These are phyloP conservation scores for Glycine tomentella DNA, from an alignment of 306 rosid genomes.

Conservation along the genomic window DNA sequence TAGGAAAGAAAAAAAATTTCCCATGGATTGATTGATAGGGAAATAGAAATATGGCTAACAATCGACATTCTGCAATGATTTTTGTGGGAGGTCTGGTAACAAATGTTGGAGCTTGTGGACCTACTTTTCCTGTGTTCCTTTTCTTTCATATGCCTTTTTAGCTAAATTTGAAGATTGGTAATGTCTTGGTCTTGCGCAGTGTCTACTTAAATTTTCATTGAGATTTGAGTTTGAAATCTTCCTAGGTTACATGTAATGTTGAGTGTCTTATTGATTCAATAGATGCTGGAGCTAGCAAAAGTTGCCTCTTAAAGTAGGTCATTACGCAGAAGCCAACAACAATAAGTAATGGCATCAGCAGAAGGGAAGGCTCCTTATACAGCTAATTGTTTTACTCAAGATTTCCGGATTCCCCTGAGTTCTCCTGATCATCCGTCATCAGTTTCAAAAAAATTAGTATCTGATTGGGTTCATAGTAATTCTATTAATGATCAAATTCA, in stretches of 20 bases:
- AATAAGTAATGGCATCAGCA: constrained; percentile 45
- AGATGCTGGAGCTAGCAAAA: constrained; percentile 14
- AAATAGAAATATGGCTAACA: background rate
- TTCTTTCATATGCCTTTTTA: background rate
- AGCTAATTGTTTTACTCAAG: constrained; percentile 42
- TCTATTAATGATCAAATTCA: constrained; percentile 42
- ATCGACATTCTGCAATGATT: background rate
- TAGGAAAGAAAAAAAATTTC: background rate
- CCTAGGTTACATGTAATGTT: constrained; percentile 22
- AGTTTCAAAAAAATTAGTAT: constrained; percentile 45
- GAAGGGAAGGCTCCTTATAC: constrained; percentile 45
- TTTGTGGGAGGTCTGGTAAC: background rate
- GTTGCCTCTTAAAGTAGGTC: constrained; percentile 32
- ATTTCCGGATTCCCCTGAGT: constrained; percentile 41
- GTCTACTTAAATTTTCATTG: constrained; percentile 1
- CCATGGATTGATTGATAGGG: background rate
- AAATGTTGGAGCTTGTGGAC: background rate
- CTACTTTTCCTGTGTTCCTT: constrained; percentile 23
- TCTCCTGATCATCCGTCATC: constrained; percentile 37
- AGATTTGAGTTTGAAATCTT: constrained; percentile 32
- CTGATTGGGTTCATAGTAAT: constrained; percentile 52
- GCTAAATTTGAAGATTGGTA: constrained; percentile 16
- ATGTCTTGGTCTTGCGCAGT: background rate
- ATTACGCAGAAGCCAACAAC: background rate
- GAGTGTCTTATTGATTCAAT: constrained; percentile 33